Percentiles rank a stretch among this genome's conserved stretches.
Evolutionary conservation across 495 filamentous ascomycete species (phyloP).

Genomic region (Penicillium maclennaniae): DNA sequence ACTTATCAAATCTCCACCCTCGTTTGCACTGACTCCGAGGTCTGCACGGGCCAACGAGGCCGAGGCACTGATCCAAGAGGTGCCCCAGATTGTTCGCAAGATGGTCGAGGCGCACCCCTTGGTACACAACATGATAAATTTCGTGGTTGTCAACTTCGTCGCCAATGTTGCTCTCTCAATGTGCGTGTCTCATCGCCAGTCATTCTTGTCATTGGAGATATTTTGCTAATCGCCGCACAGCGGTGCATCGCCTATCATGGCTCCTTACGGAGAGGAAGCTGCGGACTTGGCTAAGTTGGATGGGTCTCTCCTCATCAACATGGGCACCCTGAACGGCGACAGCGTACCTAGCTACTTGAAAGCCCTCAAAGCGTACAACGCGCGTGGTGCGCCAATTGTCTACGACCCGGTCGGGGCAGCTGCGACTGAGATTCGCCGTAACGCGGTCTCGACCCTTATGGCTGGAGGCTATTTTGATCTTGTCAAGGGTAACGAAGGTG

Average conservation of each 20-base stretch:
- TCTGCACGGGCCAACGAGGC: slow-evolving; percentile 29
- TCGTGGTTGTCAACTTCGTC: slow-evolving; percentile 88
- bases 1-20: slow-evolving; percentile 47
- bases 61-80: slow-evolving; percentile 36
- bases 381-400: slow-evolving; percentile 65
- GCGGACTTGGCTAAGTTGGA: slow-evolving; percentile 64
- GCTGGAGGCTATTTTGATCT: slow-evolving; percentile 72
- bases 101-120: slow-evolving; percentile 64
- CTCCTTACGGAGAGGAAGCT: slow-evolving; percentile 80
- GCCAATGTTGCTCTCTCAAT: slow-evolving; percentile 83
- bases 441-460: slow-evolving; percentile 69
- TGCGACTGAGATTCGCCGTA: slow-evolving; percentile 69
- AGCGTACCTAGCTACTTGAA: slow-evolving; percentile 62
- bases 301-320: slow-evolving; percentile 81
- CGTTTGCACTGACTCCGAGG: slow-evolving; percentile 36
- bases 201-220: not conserved
- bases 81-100: slow-evolving; percentile 54
- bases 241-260: slow-evolving; percentile 92
- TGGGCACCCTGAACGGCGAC: slow-evolving; percentile 81
- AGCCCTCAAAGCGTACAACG: slow-evolving; percentile 76
- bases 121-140: slow-evolving; percentile 95
- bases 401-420: slow-evolving; percentile 92
- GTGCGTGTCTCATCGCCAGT: slow-evolving; percentile 24
- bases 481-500: slow-evolving; percentile 93
- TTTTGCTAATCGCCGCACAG: slow-evolving; percentile 30